Base-by-base conservation (phyloP, 2,329 filamentous ascomycete species). In the Phoma sp. region DNA sequence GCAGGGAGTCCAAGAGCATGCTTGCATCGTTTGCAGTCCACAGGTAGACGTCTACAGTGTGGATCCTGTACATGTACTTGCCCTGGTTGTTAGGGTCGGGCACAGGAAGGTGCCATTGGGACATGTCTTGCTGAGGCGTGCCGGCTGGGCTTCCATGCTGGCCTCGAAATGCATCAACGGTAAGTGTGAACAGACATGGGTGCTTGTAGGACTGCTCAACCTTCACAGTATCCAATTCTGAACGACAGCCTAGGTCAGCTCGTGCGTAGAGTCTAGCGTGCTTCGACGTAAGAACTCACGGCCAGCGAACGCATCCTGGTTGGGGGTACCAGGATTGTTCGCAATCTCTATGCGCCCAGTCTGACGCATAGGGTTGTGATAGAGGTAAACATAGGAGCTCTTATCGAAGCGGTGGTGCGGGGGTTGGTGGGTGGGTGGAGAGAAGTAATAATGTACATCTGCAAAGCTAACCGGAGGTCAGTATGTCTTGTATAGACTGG, bases 371-470 rank as follows among this genome's bases (percentile, higher is more conserved):
- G 88, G 83, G 70, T 91, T 89, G 74, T 92, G 88, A 72, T 91
- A 92, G 6, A 93, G 79, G 70, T 93, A 93, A 53, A 93, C 84
- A 72, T 93, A 93, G 7, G 89, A 92, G 41, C 87, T 84, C 73
- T 89, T 90, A 74, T 91, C 88, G 74, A 94, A 93, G 46, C 90
- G 86, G 74, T 93, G 88, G 73, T 93, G 90, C n/a, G 82, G 85
- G 27, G 90, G 89, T 52, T 83, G 86, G 52, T 82, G 80, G 6
- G 82, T 81, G 2, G 88, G 86, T n/a, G 86, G 82, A 24, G 84
- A 83, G 76, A 92, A 91, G 75, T 87, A 92, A 75, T 92, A 93
- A 74, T 93, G 90, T 49, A 92, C 73, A 69, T 94, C 90, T 60
- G 85, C 88, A 68, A 91, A 92, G 67, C 90, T 93, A 60, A 51